A percentile compares a stretch with the other conserved stretches of the same genome.
Evolutionary conservation across 257 asterid species (phyloP).

Genomic region (Fraxinus quadrangulata): DNA sequence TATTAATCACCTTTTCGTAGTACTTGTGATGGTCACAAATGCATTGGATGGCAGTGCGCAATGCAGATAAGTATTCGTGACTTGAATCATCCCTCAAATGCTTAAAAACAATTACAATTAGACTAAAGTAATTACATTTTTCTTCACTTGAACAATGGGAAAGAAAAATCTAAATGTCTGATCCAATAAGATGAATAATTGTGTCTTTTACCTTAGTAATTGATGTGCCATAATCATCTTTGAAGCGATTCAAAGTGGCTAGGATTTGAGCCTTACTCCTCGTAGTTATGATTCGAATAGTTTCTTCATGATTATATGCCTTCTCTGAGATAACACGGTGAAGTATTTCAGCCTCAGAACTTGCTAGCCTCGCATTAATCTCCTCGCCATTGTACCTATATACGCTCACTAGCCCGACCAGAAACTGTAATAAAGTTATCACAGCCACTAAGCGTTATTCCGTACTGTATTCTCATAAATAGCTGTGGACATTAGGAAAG

Average conservation of each 20-base stretch:
- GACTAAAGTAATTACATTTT: background rate
- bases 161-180: background rate
- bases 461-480: background rate
- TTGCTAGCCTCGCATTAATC: slow-evolving; percentile 52
- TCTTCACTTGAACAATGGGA: background rate
- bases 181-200: background rate
- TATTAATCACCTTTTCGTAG: slow-evolving; percentile 59
- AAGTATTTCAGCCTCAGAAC: slow-evolving; percentile 54
- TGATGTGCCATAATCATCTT: slow-evolving; percentile 58
- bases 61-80: slow-evolving; percentile 37
- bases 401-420: slow-evolving; percentile 62
- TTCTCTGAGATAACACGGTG: slow-evolving; percentile 42
- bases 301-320: slow-evolving; percentile 57
- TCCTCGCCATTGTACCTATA: slow-evolving; percentile 63
- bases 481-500: too few relatives aligned
- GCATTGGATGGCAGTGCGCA: slow-evolving; percentile 59
- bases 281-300: slow-evolving; percentile 60
- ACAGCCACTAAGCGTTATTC: background rate
- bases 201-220: slow-evolving; percentile 60
- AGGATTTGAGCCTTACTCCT: slow-evolving; percentile 72
- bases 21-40: slow-evolving; percentile 57
- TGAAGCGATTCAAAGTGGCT: slow-evolving; percentile 66
- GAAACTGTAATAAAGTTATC: slow-evolving; percentile 33
- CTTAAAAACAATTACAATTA: slow-evolving; percentile 28
- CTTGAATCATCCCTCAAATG: slow-evolving; percentile 49